Conservation (phyloP, 2,329 filamentous ascomycete species). For the Cordyceps cateniannulata region DNA sequence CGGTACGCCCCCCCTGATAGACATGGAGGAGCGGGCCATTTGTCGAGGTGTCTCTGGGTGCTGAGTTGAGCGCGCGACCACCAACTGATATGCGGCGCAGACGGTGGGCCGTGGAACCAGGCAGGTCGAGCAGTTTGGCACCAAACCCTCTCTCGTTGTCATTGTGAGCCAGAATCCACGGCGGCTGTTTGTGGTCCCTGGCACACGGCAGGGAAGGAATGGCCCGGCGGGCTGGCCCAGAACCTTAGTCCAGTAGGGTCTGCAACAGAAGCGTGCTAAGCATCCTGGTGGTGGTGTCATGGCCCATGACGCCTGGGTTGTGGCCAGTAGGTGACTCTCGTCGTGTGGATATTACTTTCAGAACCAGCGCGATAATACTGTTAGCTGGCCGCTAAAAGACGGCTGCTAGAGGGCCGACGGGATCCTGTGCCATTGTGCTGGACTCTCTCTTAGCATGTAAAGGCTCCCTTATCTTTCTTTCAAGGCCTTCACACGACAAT, state of each 20-base stretch:
- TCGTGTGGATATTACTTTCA: slow-evolving; percentile 5
- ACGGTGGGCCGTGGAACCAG: background rate
- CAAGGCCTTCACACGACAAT: background rate
- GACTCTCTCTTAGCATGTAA: background rate
- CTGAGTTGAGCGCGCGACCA: background rate
- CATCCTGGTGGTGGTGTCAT: background rate
- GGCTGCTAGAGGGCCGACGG: background rate
- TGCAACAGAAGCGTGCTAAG: background rate
- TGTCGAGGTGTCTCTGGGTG: background rate
- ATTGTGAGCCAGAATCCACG: slow-evolving; percentile 5
- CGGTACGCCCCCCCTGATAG: slow-evolving; percentile 17
- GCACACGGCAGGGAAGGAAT: slow-evolving; percentile 12
- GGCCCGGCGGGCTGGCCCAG: slow-evolving; percentile 9
- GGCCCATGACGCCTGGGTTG: background rate
- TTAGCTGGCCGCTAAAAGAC: slow-evolving; percentile 2
- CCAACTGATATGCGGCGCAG: background rate
- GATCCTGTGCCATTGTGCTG: background rate
- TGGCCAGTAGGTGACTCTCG: background rate
- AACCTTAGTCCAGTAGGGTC: background rate
- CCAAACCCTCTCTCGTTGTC: background rate
- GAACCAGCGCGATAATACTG: background rate
- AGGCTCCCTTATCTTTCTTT: background rate
- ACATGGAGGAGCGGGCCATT: slow-evolving; percentile 5
- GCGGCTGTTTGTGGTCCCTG: slow-evolving; percentile 14
- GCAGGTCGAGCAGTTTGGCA: background rate